Percentiles rank a stretch among this genome's conserved stretches.
phyloP scores from a whole-genome alignment of 1,139 yeast species.

The Meyerozyma sp. region DNA sequence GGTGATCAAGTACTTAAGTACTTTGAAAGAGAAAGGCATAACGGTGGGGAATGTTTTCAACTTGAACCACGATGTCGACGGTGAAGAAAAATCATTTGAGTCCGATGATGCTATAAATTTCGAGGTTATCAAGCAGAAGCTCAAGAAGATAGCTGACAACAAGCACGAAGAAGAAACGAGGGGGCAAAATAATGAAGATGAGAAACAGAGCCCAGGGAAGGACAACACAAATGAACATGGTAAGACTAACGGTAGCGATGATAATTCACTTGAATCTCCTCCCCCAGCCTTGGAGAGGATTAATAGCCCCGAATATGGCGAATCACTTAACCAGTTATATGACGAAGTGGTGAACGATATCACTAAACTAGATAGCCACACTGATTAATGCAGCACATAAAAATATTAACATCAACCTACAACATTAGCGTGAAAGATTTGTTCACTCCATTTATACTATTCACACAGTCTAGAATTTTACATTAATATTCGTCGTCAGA shows the following conservation, averaged over 20 bases:
- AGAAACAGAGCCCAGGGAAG: slow-evolving; percentile 6
- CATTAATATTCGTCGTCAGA: slow-evolving; percentile 8
- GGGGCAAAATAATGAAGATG: slow-evolving; percentile 7
- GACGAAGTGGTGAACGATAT: slow-evolving; percentile 45
- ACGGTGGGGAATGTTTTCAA: slow-evolving; percentile 47
- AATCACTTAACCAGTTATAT: slow-evolving; percentile 42
- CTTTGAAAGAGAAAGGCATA: slow-evolving; percentile 47
- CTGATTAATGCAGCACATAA: not conserved
- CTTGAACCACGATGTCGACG: slow-evolving; percentile 7
- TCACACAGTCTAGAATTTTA: not conserved
- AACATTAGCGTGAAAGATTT: not conserved
- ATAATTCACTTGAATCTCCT: not conserved
- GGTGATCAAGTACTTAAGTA: slow-evolving; percentile 44
- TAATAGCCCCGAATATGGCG: slow-evolving; percentile 12
- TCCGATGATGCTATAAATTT: slow-evolving; percentile 3
- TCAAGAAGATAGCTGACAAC: slow-evolving; percentile 2
- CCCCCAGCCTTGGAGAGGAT: slow-evolving; percentile 6
- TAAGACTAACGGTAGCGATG: not conserved
- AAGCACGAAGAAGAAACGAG: slow-evolving; percentile 3
- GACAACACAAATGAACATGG: not conserved
- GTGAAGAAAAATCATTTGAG: slow-evolving; percentile 3
- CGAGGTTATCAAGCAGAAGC: slow-evolving; percentile 1
- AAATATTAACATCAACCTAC: not conserved
- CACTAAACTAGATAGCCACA: slow-evolving; percentile 12
- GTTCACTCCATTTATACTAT: not conserved